Base-by-base conservation (phyloP, 83 land plant genomes). In the Thuja plicata region DNA sequence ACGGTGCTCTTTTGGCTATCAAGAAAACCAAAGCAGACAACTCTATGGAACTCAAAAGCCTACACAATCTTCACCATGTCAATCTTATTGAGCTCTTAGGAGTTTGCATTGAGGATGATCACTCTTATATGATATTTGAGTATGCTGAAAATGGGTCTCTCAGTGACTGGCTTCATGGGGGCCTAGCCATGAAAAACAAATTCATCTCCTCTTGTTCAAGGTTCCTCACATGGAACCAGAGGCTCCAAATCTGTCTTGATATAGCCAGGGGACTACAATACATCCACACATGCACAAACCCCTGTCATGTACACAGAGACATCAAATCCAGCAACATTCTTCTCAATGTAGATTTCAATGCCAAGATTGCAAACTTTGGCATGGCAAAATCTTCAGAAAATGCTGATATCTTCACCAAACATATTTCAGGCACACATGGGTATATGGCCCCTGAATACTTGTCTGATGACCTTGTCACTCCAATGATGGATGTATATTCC, bases 91-190 rank as follows among this genome's bases (percentile, higher is more conserved):
- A 90, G 91, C 87, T 94, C 8, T 41, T 92, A 27, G 96, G 96
- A 3, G 90, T 92, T 1, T 94, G 94, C 88, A 27, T 90, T 21
- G 86, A 45, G 9, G 89, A 90, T n/a, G 89, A 73, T 12, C 86
- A 91, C 24, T 89, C 92, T 30, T 94, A 55, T 60, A 50, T 95
- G 60, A 90, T 95, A 0, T 90, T 91, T 76, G 95, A 94, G 88
- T 95, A 94, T 87, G 93, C 95, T 3, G 91, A 88, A 83, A 95
- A 95, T 50, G 96, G 96, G 1, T 92, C 94, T 19, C 87, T 95
- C 60, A 93, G 91, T 84, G 95, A 95, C 41, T 95, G 96, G 94
- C 92, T 95, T 54, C 96, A 92, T 54, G 93, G 93, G 9, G 94
- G 92, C 8, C 85, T 94, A 84, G 95, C 91, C 48, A 70, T 93